Conservation (phyloP, 805 yeast species). For the Nakazawaea ishiwadae region DNA sequence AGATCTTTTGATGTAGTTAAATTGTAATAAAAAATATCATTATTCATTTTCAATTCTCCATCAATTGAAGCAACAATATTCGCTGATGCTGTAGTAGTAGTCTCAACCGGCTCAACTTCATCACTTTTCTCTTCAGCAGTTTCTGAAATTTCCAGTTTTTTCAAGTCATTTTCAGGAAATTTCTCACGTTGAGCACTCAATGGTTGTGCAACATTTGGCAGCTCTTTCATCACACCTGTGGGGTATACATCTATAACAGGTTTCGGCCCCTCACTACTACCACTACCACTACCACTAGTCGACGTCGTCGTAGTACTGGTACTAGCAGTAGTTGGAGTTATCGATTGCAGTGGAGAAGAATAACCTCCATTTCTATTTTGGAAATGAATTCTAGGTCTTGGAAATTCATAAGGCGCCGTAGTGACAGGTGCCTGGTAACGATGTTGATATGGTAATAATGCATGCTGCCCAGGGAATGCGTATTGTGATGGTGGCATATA, state of each 20-base stretch:
- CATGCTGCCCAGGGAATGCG: slow-evolving; percentile 1
- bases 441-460: no score
- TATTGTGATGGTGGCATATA: not conserved
- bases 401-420: not conserved
- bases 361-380: not conserved
- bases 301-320: not conserved
- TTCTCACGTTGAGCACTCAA: slow-evolving; percentile 33
- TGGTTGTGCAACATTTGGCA: slow-evolving; percentile 39
- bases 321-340: not conserved
- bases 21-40: slow-evolving; percentile 7
- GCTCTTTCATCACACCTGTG: slow-evolving; percentile 31
- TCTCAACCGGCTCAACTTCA: not conserved
- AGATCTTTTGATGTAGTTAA: not conserved
- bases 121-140: not conserved
- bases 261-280: not conserved
- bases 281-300: no score
- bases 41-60: slow-evolving; percentile 2
- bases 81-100: not conserved
- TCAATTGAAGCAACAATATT: not conserved
- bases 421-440: not conserved
- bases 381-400: not conserved
- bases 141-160: no score
- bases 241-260: slow-evolving; percentile 36
- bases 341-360: not conserved
- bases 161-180: no score